A percentile compares a stretch with the other conserved stretches of the same genome.
phyloP scores from a whole-genome alignment of 208 protist genomes.

The Porcisia hertigi region DNA sequence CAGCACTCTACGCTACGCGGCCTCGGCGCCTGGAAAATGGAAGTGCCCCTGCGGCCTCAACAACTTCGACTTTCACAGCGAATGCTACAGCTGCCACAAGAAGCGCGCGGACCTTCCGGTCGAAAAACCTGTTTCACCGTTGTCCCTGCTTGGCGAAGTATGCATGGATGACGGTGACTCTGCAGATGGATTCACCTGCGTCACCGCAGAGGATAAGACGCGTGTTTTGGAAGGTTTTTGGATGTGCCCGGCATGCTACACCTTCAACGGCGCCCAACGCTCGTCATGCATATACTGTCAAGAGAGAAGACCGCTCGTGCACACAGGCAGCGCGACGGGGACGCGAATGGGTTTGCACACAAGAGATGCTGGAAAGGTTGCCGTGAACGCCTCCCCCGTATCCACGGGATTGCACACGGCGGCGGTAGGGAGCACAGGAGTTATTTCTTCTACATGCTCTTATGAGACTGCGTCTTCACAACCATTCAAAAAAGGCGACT shows the following conservation, averaged over 20 bases:
- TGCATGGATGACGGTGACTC: neutral
- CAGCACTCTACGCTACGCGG: neutral
- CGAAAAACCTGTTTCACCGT: neutral
- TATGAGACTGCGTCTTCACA: conserved; percentile 2
- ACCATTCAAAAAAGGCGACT: conserved; percentile 48
- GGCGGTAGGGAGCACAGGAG: no score
- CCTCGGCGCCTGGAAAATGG: conserved; percentile 36
- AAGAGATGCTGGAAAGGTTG: neutral
- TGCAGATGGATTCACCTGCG: neutral
- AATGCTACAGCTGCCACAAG: conserved; percentile 68
- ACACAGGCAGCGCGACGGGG: neutral
- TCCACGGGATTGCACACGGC: neutral
- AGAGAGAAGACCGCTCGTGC: neutral
- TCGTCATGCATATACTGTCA: conserved; percentile 20
- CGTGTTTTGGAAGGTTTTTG: conserved; percentile 12
- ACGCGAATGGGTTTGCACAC: neutral
- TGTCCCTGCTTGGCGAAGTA: conserved; percentile 10
- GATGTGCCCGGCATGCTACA: conserved; percentile 31
- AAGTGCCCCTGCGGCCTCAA: conserved; percentile 68
- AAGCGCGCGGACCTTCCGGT: conserved; percentile 6
- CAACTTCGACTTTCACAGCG: conserved; percentile 61
- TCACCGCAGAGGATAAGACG: neutral
- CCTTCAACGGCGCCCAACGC: conserved; percentile 24
- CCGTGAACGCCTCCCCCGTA: neutral
- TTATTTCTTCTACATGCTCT: neutral